These are phyloP conservation scores for Fusarium zealandicum DNA, from an alignment of 2,329 filamentous ascomycete genomes.

Conservation along the genomic window DNA sequence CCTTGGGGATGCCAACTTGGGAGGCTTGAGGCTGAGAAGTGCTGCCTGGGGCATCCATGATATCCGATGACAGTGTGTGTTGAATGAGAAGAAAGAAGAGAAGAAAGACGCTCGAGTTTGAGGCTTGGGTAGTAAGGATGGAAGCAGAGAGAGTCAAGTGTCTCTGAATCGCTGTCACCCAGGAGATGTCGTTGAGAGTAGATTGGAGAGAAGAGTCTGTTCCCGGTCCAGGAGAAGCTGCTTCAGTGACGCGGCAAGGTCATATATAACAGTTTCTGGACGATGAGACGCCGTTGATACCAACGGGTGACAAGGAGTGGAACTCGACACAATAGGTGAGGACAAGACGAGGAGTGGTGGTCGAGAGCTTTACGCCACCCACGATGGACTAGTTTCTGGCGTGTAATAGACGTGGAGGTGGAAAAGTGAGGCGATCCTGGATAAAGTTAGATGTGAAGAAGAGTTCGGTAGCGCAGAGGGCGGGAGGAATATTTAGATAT, in stretches of 20 bases:
- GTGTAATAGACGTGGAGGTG: slow-evolving; percentile 8
- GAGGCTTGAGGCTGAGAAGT: slow-evolving; percentile 23
- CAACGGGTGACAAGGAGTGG: slow-evolving; percentile 22
- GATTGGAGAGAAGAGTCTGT: neutral
- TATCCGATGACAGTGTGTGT: neutral
- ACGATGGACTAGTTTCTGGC: slow-evolving; percentile 14
- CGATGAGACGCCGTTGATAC: slow-evolving; percentile 16
- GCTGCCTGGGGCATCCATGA: slow-evolving; percentile 28
- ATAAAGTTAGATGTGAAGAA: slow-evolving; percentile 13
- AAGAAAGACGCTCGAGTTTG: neutral
- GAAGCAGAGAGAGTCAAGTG: neutral
- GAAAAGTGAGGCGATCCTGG: slow-evolving; percentile 9
- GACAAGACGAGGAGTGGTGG: slow-evolving; percentile 10
- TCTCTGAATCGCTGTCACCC: neutral
- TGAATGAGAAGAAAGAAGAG: neutral
- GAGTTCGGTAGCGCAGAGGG: neutral
- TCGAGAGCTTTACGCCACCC: slow-evolving; percentile 36
- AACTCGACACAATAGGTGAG: slow-evolving; percentile 31
- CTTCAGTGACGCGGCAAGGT: slow-evolving; percentile 7
- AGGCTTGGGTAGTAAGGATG: neutral
- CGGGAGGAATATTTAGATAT: slow-evolving; percentile 23
- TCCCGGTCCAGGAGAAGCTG: neutral
- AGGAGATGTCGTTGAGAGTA: neutral
- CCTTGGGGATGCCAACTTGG: slow-evolving; percentile 31
- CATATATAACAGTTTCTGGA: slow-evolving; percentile 26